phyloP scores from a whole-genome alignment of 306 rosid genomes.

The Cucurbita ficifolia region DNA sequence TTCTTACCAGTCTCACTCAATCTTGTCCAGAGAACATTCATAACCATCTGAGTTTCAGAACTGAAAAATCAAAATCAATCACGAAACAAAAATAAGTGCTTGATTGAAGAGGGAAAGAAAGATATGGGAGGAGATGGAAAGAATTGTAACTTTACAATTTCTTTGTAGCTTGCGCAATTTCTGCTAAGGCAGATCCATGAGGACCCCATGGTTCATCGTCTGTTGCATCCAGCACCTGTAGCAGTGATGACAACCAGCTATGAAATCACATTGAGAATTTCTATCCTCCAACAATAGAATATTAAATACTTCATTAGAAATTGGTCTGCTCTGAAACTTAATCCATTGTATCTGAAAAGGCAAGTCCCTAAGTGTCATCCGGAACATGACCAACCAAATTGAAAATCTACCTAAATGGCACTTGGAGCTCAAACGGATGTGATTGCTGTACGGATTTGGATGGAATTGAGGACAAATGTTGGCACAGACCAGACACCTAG shows the following conservation, averaged over 20 bases:
- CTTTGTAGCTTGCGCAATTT: constrained; percentile 89
- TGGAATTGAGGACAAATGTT: neutral
- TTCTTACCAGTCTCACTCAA: constrained; percentile 87
- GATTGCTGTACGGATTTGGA: neutral
- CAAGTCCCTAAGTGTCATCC: neutral
- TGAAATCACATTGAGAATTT: neutral
- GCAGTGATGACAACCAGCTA: neutral
- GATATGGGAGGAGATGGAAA: neutral
- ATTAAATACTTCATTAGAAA: neutral
- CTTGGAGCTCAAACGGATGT: neutral
- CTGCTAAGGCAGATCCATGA: constrained; percentile 85
- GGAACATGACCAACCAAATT: neutral
- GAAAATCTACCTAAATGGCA: neutral
- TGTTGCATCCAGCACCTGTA: constrained; percentile 92
- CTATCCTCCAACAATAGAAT: neutral
- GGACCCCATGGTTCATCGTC: constrained; percentile 99
- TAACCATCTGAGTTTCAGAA: constrained; percentile 93
- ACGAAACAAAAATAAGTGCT: neutral
- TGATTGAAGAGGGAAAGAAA: constrained; percentile 3
- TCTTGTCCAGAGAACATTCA: constrained; percentile 97
- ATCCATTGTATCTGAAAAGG: neutral
- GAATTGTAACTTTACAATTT: constrained; percentile 43
- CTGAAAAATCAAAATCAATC: constrained; percentile 36
- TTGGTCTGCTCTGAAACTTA: neutral
- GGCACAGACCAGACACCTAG: neutral